Evolutionary conservation across 495 filamentous ascomycete species (phyloP).

Genomic region (Choiromyces venosus): DNA sequence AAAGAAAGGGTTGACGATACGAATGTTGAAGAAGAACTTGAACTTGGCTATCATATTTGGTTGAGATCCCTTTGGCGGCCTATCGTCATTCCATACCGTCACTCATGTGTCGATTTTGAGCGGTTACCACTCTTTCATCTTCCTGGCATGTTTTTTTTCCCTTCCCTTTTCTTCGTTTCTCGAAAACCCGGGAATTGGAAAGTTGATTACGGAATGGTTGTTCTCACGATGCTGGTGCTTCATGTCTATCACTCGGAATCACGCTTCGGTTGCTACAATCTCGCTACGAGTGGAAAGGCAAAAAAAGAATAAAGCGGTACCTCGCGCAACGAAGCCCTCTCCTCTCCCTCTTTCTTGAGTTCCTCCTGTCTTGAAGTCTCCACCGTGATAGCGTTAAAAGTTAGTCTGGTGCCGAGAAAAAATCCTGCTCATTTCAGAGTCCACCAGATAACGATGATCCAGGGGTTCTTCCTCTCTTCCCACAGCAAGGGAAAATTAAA

Average conservation of each 20-base stretch:
- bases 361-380: too few relatives aligned
- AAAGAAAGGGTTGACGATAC: neutral
- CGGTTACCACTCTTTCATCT: neutral
- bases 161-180: neutral
- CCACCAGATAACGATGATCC: neutral
- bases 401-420: neutral
- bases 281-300: neutral
- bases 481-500: neutral
- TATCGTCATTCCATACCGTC: neutral
- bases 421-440: neutral
- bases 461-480: neutral
- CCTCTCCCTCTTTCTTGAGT: neutral
- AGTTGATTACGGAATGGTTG: neutral
- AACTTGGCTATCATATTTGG: slow-evolving; percentile 19
- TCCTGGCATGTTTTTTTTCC: neutral
- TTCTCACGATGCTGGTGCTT: neutral
- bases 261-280: neutral
- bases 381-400: neutral
- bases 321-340: neutral
- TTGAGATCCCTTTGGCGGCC: neutral
- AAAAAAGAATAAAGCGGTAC: neutral
- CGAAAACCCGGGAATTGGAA: neutral
- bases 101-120: neutral
- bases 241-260: neutral
- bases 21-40: neutral